Percentiles rank a stretch among this genome's conserved stretches.
Conservation (phyloP, 1,284 basidiomycete species). For the Inonotus hispidus region DNA sequence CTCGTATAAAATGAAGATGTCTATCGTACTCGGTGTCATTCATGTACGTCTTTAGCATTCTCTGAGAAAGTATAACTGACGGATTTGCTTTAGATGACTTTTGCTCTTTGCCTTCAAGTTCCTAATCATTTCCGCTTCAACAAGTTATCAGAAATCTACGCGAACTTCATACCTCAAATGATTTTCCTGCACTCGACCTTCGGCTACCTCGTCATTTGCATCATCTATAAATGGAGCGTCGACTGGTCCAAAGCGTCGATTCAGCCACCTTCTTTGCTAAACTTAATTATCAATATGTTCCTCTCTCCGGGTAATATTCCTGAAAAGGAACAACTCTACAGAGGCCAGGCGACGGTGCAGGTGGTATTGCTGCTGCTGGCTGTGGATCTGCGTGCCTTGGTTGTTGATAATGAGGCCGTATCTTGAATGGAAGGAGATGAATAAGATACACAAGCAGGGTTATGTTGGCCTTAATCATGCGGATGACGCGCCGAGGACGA, state of each 20-base stretch:
- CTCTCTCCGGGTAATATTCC: conserved; percentile 80
- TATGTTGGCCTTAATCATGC: conserved; percentile 66
- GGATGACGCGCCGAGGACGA: conserved; percentile 41
- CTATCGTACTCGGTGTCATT: conserved; percentile 92
- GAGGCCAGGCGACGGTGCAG: conserved; percentile 87
- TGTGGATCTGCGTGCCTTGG: conserved; percentile 90
- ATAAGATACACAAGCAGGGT: conserved; percentile 79
- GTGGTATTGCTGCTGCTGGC: conserved; percentile 78
- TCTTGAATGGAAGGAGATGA: conserved; percentile 85
- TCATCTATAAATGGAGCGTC: conserved; percentile 95
- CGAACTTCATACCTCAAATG: conserved; percentile 96
- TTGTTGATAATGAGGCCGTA: conserved; percentile 95
- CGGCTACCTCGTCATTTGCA: conserved; percentile 92
- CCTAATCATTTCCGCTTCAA: conserved; percentile 96
- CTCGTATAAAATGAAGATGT: conserved; percentile 99
- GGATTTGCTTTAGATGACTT: conserved; percentile 77
- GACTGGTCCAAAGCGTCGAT: conserved; percentile 79
- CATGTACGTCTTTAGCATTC: conserved; percentile 59
- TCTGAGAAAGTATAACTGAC: conserved; percentile 13
- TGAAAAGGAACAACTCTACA: conserved; percentile 69
- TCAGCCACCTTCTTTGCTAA: conserved; percentile 85
- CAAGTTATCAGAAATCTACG: conserved; percentile 79
- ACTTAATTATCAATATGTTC: conserved; percentile 96
- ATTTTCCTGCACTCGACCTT: conserved; percentile 97
- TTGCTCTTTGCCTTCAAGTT: conserved; percentile 92